phyloP scores from a whole-genome alignment of 2,329 filamentous ascomycete genomes.

The Sclerotinia spermophila region DNA sequence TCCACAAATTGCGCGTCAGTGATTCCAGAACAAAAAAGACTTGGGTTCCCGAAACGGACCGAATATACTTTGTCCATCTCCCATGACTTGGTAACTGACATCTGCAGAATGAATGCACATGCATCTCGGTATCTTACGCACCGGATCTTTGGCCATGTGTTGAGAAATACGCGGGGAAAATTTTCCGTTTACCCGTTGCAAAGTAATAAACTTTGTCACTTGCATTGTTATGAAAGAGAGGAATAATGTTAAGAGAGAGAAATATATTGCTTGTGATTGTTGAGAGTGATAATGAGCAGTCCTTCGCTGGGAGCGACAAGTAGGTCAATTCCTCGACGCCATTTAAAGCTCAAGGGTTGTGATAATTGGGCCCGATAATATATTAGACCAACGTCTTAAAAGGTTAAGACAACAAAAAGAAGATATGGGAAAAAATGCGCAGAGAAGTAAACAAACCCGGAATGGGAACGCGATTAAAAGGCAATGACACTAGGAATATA shows the following conservation, averaged over 20 bases:
- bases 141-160: background rate
- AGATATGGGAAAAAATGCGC: background rate
- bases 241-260: background rate
- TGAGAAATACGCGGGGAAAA: background rate
- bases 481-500: no score
- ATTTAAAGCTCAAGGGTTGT: no score
- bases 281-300: no score
- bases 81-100: background rate
- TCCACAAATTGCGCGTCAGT: no score
- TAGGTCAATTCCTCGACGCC: no score
- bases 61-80: background rate
- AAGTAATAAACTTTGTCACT: no score
- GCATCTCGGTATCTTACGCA: background rate
- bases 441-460: accelerated
- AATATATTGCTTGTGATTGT: background rate
- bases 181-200: background rate
- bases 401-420: no score
- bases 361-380: no score
- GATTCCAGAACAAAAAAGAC: background rate
- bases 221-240: no score
- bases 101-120: background rate
- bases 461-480: no score
- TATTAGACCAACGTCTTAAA: no score
- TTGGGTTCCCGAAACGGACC: background rate
- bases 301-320: no score